Evolutionary conservation across 2,329 filamentous ascomycete genomes (phyloP).

Genomic region (Cladophialophora bantiana): DNA sequence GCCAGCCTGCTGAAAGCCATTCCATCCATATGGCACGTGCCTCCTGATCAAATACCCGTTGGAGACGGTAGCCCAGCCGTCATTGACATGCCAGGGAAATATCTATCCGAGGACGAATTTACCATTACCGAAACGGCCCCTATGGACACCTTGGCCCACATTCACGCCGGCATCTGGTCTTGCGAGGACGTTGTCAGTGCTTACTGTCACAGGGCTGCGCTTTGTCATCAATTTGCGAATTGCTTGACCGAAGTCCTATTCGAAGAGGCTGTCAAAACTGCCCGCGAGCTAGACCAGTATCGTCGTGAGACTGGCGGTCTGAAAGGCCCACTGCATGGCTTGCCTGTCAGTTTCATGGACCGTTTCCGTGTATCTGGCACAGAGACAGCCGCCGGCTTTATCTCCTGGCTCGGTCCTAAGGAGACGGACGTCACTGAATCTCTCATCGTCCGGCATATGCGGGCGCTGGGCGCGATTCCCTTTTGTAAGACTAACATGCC

Average conservation of each 20-base stretch:
- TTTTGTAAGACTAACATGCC: constrained; percentile 63
- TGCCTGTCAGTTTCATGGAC: constrained; percentile 45
- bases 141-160: constrained; percentile 24
- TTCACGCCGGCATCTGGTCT: constrained; percentile 28
- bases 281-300: constrained; percentile 40
- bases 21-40: constrained; percentile 17
- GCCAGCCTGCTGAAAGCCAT: constrained; percentile 22
- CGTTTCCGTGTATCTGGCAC: constrained; percentile 37
- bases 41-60: constrained; percentile 7
- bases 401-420: constrained; percentile 29
- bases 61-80: constrained; percentile 1
- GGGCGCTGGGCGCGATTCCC: constrained; percentile 51
- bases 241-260: constrained; percentile 44
- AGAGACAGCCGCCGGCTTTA: constrained; percentile 39
- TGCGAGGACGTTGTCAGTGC: constrained; percentile 36
- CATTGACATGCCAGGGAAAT: constrained; percentile 9
- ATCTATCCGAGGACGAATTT: constrained; percentile 23
- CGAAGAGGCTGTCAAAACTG: constrained; percentile 38
- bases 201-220: constrained; percentile 40
- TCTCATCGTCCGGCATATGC: constrained; percentile 53
- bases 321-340: constrained; percentile 43
- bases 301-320: constrained; percentile 36
- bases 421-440: constrained; percentile 40
- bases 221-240: constrained; percentile 40
- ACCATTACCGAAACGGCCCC: constrained; percentile 23